These are phyloP conservation scores for Polytolypa hystricis DNA, from an alignment of 2,329 filamentous ascomycete genomes.

Conservation along the genomic window DNA sequence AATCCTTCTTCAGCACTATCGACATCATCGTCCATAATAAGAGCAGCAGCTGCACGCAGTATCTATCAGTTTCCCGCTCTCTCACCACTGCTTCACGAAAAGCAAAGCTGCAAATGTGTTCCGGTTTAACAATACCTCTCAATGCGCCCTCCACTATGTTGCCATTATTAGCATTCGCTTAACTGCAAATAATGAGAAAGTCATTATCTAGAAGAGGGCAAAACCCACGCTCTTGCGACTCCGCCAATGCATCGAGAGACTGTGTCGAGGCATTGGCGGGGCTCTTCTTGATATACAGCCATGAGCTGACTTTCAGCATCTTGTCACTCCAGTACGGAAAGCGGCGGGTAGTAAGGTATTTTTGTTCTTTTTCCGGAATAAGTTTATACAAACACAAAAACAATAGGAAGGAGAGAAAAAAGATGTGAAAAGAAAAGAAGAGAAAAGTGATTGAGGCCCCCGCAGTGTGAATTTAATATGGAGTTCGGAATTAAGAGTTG, in stretches of 20 bases:
- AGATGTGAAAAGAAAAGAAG: neutral
- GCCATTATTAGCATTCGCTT: slow-evolving; percentile 14
- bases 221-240: slow-evolving; percentile 40
- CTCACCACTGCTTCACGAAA: no score
- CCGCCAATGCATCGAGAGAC: slow-evolving; percentile 46
- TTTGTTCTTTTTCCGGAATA: no score
- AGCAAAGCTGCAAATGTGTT: no score
- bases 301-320: slow-evolving; percentile 34
- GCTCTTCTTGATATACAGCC: slow-evolving; percentile 35
- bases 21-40: slow-evolving; percentile 85
- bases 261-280: slow-evolving; percentile 36
- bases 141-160: slow-evolving; percentile 31
- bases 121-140: slow-evolving; percentile 26
- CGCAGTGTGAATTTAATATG: no score
- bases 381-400: no score
- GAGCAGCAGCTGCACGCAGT: slow-evolving; percentile 44
- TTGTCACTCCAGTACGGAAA: no score
- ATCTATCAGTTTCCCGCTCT: slow-evolving; percentile 6
- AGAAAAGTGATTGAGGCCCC: neutral
- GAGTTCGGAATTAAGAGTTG: no score
- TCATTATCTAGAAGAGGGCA: no score
- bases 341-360: no score
- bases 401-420: neutral
- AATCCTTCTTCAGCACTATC: slow-evolving; percentile 67
- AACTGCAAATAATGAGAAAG: slow-evolving; percentile 8